Base-by-base conservation (phyloP, 352 stramenopile species). In the Globisporangium perplexum region DNA sequence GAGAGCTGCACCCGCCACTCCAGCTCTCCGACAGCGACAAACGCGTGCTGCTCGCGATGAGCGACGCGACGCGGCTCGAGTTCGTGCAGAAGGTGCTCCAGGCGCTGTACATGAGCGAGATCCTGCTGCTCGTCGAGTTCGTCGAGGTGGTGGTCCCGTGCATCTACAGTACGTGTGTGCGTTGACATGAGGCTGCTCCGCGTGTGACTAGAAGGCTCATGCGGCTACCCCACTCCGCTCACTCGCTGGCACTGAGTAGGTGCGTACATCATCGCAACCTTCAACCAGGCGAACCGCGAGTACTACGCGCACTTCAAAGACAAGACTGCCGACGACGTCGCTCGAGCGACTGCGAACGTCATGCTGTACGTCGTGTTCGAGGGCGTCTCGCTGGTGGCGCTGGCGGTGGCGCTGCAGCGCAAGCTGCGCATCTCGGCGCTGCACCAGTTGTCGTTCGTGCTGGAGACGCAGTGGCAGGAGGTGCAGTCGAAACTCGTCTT, bases 401-500 rank as follows among this genome's bases (percentile, higher is more conserved):
- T 71, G 18, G 30, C 59, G 14, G 5, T 44, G 17, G 22, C 68
- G 10, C 35, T 71, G 44, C 26, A 49, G 15, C 53, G 49, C 42
- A 63, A 57, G 35, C 56, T 67, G 23, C 33, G 31, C 5, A 8
- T 71, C 8, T 71, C 63, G 5, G 45, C 50, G 1, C 57, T 68
- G 1, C 50, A 47, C 18, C 50, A 55, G 7, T 57, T 62, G 2
- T 46, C 54, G 39, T 68, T 71, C 31, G 59, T 71, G 33, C 50
- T 65, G 7, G 63, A 71, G 47, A 63, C 53, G 5, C 53, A 65
- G 41, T 65, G 57, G 57, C 20, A 39, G 4, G 55, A 59, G 23
- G 62, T 66, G 8, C 62, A 69, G 20, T 57, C 58, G 1, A 63
- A 66, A 26, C 57, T 66, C 17, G 57, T 53, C 22, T 15, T 69